Evolutionary conservation across 306 rosid genomes (phyloP), one percentile per base, ranked within the genome.

Genomic region (Delonix regia): DNA sequence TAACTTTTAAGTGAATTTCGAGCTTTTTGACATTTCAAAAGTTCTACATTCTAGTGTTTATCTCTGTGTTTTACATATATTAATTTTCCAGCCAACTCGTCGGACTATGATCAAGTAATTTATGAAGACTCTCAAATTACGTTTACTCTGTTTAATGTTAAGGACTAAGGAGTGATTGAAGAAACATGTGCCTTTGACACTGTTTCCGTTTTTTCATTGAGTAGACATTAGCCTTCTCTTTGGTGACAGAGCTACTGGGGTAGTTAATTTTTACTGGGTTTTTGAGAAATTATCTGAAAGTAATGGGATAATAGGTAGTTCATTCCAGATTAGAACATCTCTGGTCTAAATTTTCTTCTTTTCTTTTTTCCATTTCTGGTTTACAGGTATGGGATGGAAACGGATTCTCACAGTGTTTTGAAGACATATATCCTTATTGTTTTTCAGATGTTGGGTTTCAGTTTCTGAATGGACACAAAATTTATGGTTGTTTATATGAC

Each of bases 381-480:
- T 87, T 84, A 33, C 93, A 94, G 99, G 90, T 90, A 44, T 90
- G 99, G 97, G 81, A 90, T 82, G 88, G 90, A 55, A 87, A 76
- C 71, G 78, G 76, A 67, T 74, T 89, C 80, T 89, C 98, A 6
- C 79, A 83, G 72, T 94, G 99, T 81, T 94, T 89, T 47, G 75
- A 77, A 65, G 85, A 92, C 81, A 80, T 90, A 94, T 94, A 94
- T 94, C 98, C 97, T 94, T 87, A 38, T 64, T 38, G 4, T 1
- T 72, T 45, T 27, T 59, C n/a, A 57, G 42, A 59, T 59, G n/a
- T 60, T 74, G 76, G 16, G 78, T 38, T 25, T 53, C 42, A 33
- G 25, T 72, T 88, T 79, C 28, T 51, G 41, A 59, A 27, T 57
- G 51, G 44, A 24, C 1, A 42, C 11, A 16, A 52, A 15, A 7